phyloP scores from a whole-genome alignment of 805 yeast species.

The Suhomyces tanzawaensis region DNA sequence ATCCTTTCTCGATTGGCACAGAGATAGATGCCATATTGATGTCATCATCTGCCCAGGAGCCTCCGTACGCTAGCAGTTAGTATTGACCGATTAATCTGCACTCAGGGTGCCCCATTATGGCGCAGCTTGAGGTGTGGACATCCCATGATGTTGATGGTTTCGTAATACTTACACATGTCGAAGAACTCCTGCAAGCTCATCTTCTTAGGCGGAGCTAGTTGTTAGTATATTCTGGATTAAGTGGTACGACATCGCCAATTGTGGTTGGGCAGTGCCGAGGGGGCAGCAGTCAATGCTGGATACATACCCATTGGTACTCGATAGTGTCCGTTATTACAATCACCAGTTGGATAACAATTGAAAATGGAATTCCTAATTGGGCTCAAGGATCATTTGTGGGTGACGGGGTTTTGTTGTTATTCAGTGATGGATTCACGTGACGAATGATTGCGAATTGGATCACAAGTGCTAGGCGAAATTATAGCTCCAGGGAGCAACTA shows the following conservation, averaged over 20 bases:
- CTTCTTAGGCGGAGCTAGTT: conserved; percentile 41
- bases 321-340: neutral
- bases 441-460: too few relatives aligned
- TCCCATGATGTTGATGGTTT: neutral
- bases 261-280: too few relatives aligned
- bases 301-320: conserved; percentile 10
- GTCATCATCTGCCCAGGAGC: conserved; percentile 49
- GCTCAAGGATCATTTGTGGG: neutral
- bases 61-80: conserved; percentile 40
- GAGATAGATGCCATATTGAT: conserved; percentile 44
- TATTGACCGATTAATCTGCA: conserved; percentile 4
- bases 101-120: neutral
- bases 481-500: too few relatives aligned
- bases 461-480: too few relatives aligned
- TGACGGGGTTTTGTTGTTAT: conserved; percentile 4
- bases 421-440: neutral
- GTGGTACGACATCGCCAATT: neutral
- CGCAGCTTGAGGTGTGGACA: too few relatives aligned
- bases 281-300: too few relatives aligned
- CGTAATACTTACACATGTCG: conserved; percentile 41
- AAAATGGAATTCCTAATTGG: neutral
- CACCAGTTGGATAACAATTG: neutral
- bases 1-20: conserved; percentile 38
- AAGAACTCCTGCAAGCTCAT: conserved; percentile 47
- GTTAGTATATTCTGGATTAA: too few relatives aligned